These are phyloP conservation scores for Physaria fendleri DNA, from an alignment of 345 rosid species.

Conservation along the genomic window DNA sequence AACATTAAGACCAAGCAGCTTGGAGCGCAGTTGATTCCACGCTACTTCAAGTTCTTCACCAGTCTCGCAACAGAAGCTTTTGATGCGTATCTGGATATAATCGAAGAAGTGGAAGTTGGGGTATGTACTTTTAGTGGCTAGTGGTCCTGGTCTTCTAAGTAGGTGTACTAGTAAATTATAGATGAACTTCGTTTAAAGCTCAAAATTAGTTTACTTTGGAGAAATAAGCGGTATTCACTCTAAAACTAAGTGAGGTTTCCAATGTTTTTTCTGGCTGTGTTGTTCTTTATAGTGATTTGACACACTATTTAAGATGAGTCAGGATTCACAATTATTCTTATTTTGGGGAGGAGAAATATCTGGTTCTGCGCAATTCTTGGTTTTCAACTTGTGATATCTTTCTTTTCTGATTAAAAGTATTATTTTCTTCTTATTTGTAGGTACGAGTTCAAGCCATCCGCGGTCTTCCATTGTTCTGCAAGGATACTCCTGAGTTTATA, in stretches of 20 bases:
- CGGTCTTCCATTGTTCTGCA: slow-evolving; percentile 91
- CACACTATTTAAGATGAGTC: background rate
- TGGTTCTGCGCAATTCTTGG: background rate
- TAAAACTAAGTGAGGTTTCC: background rate
- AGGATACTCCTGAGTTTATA: slow-evolving; percentile 67
- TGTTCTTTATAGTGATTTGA: background rate
- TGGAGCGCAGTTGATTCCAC: slow-evolving; percentile 88
- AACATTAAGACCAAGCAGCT: slow-evolving; percentile 74
- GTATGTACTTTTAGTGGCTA: slow-evolving; percentile 44
- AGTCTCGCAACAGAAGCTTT: slow-evolving; percentile 52
- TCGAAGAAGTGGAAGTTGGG: slow-evolving; percentile 80
- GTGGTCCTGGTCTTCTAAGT: background rate
- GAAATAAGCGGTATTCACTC: background rate
- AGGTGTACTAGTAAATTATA: background rate
- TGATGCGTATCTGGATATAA: slow-evolving; percentile 60
- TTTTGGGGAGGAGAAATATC: background rate
- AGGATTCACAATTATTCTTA: background rate
- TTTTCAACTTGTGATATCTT: background rate
- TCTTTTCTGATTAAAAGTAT: background rate
- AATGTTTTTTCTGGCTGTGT: too few species aligned
- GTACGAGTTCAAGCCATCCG: slow-evolving; percentile 96
- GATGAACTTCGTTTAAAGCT: background rate
- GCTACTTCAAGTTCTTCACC: slow-evolving; percentile 89
- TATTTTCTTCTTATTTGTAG: slow-evolving; percentile 21
- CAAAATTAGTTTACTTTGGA: background rate